These are phyloP conservation scores for Claviceps lovelessii DNA, from an alignment of 2,329 filamentous ascomycete species.

Conservation along the genomic window DNA sequence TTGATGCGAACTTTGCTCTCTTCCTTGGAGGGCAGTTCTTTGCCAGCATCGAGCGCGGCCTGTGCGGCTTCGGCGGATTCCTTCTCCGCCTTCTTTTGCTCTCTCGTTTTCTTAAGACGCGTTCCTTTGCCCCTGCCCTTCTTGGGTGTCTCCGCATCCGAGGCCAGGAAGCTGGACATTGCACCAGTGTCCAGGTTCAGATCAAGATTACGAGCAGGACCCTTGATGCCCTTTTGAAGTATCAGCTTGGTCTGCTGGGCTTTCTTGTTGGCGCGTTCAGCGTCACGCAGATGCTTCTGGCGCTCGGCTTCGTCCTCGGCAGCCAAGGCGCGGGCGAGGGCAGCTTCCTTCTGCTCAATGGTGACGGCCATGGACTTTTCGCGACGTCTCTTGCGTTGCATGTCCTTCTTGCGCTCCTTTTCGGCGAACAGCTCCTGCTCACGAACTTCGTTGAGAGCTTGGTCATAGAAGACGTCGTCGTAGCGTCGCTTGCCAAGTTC, in stretches of 20 bases:
- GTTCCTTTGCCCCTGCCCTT: slow-evolving; percentile 45
- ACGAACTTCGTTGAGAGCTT: slow-evolving; percentile 74
- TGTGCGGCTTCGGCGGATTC: slow-evolving; percentile 77
- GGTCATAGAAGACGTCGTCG: slow-evolving; percentile 60
- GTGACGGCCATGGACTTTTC: slow-evolving; percentile 94
- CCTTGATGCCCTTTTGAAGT: slow-evolving; percentile 75
- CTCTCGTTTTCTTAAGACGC: slow-evolving; percentile 80
- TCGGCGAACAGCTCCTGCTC: slow-evolving; percentile 83
- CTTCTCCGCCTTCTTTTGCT: slow-evolving; percentile 70
- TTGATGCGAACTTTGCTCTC: slow-evolving; percentile 50
- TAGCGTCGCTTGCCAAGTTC: slow-evolving; percentile 62
- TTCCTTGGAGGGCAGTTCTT: slow-evolving; percentile 49
- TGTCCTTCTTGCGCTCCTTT: slow-evolving; percentile 98
- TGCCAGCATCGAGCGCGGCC: slow-evolving; percentile 64
- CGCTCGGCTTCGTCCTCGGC: slow-evolving; percentile 73
- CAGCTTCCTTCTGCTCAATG: slow-evolving; percentile 77
- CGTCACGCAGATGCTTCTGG: slow-evolving; percentile 67
- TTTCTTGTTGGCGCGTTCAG: slow-evolving; percentile 83
- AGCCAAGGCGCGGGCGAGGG: slow-evolving; percentile 61
- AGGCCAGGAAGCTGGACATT: slow-evolving; percentile 69
- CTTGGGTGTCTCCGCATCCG: slow-evolving; percentile 39
- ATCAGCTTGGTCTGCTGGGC: slow-evolving; percentile 80
- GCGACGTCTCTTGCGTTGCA: slow-evolving; percentile 90
- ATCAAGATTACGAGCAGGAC: slow-evolving; percentile 53
- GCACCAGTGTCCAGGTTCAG: slow-evolving; percentile 73